A percentile compares a stretch with the other conserved stretches of the same genome.
phyloP scores from a whole-genome alignment of 2,329 filamentous ascomycete genomes.

The Sporothrix protearum region DNA sequence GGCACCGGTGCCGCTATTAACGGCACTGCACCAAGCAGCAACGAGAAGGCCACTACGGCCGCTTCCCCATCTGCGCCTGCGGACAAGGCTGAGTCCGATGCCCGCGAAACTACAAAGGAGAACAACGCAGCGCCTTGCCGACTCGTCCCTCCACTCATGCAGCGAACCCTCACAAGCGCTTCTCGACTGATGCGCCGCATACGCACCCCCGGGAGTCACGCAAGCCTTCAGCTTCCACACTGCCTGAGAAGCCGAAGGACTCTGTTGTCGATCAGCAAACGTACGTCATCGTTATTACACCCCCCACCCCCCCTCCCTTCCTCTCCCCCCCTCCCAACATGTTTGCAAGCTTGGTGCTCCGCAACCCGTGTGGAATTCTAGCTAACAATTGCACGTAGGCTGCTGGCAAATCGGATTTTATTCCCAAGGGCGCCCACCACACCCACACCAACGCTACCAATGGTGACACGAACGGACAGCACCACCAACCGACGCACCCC shows the following conservation, averaged over 20 bases:
- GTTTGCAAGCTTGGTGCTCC: too few relatives aligned
- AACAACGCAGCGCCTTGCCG: conserved; percentile 30
- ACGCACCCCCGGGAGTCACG: conserved; percentile 44
- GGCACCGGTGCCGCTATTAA: conserved; percentile 20
- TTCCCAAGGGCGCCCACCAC: conserved; percentile 8
- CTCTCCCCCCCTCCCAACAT: too few relatives aligned
- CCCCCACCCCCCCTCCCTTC: too few relatives aligned
- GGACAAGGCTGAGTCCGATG: conserved; percentile 40
- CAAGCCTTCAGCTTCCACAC: conserved; percentile 39
- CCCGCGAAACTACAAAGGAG: conserved; percentile 40
- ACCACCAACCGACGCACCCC: conserved; percentile 4
- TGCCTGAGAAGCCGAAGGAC: conserved; percentile 45
- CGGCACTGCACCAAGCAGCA: conserved; percentile 20
- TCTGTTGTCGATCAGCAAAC: conserved; percentile 34
- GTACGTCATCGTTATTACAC: conserved; percentile 38
- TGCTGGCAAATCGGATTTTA: conserved; percentile 25
- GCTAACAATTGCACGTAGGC: background rate
- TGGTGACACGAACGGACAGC: background rate
- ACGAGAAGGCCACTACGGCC: conserved; percentile 27
- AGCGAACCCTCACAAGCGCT: conserved; percentile 43
- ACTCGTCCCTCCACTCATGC: conserved; percentile 39
- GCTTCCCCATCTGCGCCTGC: conserved; percentile 23
- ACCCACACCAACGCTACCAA: conserved; percentile 17
- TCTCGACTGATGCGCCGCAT: conserved; percentile 41
- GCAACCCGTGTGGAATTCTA: background rate